These are phyloP conservation scores for Myxozyma neotropica DNA, from an alignment of 805 yeast species.

Conservation along the genomic window DNA sequence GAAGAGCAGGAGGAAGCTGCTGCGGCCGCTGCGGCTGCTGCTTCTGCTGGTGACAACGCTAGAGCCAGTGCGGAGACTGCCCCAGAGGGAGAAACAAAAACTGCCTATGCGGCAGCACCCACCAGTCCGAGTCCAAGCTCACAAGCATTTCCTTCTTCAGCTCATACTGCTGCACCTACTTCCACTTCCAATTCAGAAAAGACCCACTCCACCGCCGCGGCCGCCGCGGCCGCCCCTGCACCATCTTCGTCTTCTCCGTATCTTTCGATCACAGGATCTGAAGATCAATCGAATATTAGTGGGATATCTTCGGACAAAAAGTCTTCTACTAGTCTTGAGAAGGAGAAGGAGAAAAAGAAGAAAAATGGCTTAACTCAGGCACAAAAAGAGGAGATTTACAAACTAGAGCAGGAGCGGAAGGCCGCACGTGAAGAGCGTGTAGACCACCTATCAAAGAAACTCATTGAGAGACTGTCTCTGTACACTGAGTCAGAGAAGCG, in stretches of 20 bases:
- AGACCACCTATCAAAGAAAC: conserved; percentile 59
- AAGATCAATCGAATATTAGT: background rate
- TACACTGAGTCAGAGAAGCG: conserved; percentile 66
- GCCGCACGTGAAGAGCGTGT: conserved; percentile 67
- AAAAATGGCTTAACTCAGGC: conserved; percentile 46
- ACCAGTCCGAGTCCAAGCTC: background rate
- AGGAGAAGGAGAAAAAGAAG: conserved; percentile 41
- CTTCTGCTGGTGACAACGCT: background rate
- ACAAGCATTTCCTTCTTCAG: background rate
- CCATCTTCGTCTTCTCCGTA: background rate
- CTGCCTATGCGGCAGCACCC: background rate
- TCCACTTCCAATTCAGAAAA: background rate
- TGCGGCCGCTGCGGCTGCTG: conserved; percentile 17
- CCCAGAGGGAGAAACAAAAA: background rate
- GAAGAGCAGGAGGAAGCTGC: conserved; percentile 37
- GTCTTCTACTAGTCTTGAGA: conserved; percentile 11
- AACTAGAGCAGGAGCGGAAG: conserved; percentile 76
- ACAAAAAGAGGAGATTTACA: conserved; percentile 56
- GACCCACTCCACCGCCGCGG: background rate
- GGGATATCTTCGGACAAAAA: conserved; percentile 7
- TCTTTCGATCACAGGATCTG: conserved; percentile 9
- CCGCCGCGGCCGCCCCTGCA: background rate
- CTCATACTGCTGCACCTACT: background rate
- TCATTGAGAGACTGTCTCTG: conserved; percentile 57
- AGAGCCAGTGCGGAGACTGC: background rate